Evolutionary conservation across 1,139 yeast species (phyloP).

Genomic region (Ogataea hybrid): DNA sequence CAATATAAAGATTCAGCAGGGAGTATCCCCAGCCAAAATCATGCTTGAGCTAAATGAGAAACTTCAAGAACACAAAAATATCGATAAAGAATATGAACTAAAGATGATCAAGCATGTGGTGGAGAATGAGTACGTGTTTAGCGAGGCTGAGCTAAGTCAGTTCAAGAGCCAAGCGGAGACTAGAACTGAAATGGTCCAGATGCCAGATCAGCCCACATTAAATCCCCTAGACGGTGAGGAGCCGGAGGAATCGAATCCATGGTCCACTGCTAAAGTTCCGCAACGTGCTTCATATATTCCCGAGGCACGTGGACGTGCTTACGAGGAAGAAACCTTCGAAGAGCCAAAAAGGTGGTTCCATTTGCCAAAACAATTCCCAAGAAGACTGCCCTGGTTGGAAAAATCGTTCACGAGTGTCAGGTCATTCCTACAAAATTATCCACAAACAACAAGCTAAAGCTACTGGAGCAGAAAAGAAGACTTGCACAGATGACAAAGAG

Average conservation of each 20-base stretch:
- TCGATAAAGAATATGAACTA: constrained; percentile 85
- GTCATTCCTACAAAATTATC: constrained; percentile 78
- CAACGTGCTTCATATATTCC: constrained; percentile 35
- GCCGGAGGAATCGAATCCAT: constrained; percentile 31
- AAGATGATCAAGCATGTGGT: constrained; percentile 76
- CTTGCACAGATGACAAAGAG: constrained; percentile 37
- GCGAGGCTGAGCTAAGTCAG: constrained; percentile 78
- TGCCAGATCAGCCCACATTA: constrained; percentile 49
- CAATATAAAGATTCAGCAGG: constrained; percentile 65
- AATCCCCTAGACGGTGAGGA: constrained; percentile 41
- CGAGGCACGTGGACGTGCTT: constrained; percentile 28
- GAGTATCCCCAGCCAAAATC: constrained; percentile 45
- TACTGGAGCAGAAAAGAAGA: constrained; percentile 44
- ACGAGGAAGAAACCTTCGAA: constrained; percentile 5
- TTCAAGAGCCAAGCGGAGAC: constrained; percentile 50
- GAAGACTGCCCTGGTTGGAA: constrained; percentile 82
- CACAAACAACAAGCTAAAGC: constrained; percentile 63
- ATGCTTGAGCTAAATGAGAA: constrained; percentile 52
- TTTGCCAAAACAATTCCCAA: constrained; percentile 81
- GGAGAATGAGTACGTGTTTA: constrained; percentile 83
- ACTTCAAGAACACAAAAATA: constrained; percentile 30
- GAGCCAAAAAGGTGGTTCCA: constrained; percentile 45
- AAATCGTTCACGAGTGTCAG: constrained; percentile 89
- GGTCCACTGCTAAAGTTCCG: constrained; percentile 27
- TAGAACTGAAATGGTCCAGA: constrained; percentile 45